Percentiles rank a stretch among this genome's conserved stretches.
Evolutionary conservation across 352 stramenopile species (phyloP).

Genomic region (Pythium inflatum): DNA sequence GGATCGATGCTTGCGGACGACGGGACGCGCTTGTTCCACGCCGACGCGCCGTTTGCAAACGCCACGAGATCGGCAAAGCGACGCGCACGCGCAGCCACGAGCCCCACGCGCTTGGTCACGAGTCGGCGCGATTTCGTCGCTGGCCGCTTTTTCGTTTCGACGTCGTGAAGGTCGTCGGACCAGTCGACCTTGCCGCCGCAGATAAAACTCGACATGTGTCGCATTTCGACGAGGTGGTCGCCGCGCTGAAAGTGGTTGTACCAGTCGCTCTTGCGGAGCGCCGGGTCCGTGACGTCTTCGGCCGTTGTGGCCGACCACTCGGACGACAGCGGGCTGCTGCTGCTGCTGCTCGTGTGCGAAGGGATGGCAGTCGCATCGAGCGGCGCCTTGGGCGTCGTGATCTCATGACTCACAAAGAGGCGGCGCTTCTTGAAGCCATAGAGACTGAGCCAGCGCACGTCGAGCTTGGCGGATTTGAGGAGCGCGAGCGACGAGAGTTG

Average conservation of each 20-base stretch:
- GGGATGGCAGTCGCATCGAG: neutral
- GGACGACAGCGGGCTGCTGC: slow-evolving; percentile 49
- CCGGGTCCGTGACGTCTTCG: slow-evolving; percentile 34
- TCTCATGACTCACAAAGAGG: slow-evolving; percentile 53
- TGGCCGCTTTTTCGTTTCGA: slow-evolving; percentile 4
- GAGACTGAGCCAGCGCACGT: slow-evolving; percentile 61
- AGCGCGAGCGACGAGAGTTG: slow-evolving; percentile 73
- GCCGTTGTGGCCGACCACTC: slow-evolving; percentile 54
- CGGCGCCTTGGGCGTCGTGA: slow-evolving; percentile 25
- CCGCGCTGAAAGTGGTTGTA: slow-evolving; percentile 48
- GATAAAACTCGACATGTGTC: slow-evolving; percentile 58
- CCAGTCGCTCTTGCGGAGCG: slow-evolving; percentile 43
- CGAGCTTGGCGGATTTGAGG: slow-evolving; percentile 74
- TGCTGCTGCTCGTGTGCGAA: slow-evolving; percentile 28
- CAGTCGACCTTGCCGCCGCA: slow-evolving; percentile 69
- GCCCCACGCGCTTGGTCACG: slow-evolving; percentile 47
- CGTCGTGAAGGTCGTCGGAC: slow-evolving; percentile 47
- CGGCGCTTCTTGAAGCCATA: slow-evolving; percentile 70
- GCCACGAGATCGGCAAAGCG: slow-evolving; percentile 54
- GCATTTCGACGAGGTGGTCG: slow-evolving; percentile 59
- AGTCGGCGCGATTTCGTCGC: slow-evolving; percentile 34
- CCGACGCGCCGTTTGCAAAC: slow-evolving; percentile 69
- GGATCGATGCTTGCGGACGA: slow-evolving; percentile 52
- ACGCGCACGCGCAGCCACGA: slow-evolving; percentile 58
- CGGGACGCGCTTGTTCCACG: slow-evolving; percentile 68